phyloP scores from a whole-genome alignment of 2,329 filamentous ascomycete species.

The Taxawa tesnikishii region DNA sequence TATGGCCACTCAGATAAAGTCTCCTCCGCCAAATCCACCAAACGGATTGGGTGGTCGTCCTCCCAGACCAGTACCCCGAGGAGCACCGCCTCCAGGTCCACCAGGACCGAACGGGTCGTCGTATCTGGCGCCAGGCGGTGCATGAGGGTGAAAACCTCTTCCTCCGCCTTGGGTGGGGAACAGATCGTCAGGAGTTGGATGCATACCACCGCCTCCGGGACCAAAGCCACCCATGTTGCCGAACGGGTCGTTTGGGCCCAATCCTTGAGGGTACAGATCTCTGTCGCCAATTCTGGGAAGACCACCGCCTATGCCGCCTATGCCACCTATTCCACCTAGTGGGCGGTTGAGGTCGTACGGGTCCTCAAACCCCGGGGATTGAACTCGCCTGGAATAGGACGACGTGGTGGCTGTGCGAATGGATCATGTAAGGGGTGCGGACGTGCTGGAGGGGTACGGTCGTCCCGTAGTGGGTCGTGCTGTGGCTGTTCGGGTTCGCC shows the following conservation, averaged over 20 bases:
- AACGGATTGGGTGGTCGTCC: constrained; percentile 44
- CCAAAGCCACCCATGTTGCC: constrained; percentile 42
- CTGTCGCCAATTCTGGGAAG: constrained; percentile 59
- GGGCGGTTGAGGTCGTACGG: constrained; percentile 72
- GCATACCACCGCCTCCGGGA: constrained; percentile 69
- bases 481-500: constrained; percentile 19
- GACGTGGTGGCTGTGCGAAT: constrained; percentile 48
- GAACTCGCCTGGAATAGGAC: constrained; percentile 59
- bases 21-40: constrained; percentile 46
- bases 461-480: constrained; percentile 38
- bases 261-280: constrained; percentile 74
- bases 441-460: constrained; percentile 47
- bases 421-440: constrained; percentile 50
- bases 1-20: constrained; percentile 42
- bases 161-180: constrained; percentile 47
- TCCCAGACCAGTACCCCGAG: constrained; percentile 30
- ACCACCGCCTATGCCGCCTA: constrained; percentile 12
- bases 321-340: constrained; percentile 37
- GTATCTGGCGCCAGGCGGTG: constrained; percentile 80
- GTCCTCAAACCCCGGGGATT: constrained; percentile 85
- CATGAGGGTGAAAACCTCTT: constrained; percentile 52
- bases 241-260: constrained; percentile 70
- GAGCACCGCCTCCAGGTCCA: constrained; percentile 34
- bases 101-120: constrained; percentile 79
- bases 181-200: constrained; percentile 90